A percentile compares a stretch with the other conserved stretches of the same genome.
Evolutionary conservation across 768 basidiomycete genomes (phyloP).

Genomic region (Leucosporidium yakuticum): DNA sequence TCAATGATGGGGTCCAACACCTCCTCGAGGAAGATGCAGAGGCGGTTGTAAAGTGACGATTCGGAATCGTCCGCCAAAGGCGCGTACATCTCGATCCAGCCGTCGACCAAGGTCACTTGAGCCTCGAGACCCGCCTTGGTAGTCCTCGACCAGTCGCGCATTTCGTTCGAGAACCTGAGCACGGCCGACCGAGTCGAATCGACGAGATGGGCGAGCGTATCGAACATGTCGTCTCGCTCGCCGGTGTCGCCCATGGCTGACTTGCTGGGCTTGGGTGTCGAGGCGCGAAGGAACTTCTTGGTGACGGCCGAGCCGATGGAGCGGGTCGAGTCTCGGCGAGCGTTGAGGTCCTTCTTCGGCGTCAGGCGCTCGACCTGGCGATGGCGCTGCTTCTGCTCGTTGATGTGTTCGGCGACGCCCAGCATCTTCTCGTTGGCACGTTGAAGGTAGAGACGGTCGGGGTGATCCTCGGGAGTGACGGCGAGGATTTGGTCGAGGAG

Average conservation of each 20-base stretch:
- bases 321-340: constrained; percentile 20
- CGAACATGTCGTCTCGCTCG: constrained; percentile 26
- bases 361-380: constrained; percentile 34
- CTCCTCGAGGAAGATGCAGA: constrained; percentile 31
- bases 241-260: constrained; percentile 14
- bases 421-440: constrained; percentile 35
- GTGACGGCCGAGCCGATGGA: constrained; percentile 18
- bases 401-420: constrained; percentile 38
- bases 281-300: constrained; percentile 31
- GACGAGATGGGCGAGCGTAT: constrained; percentile 30
- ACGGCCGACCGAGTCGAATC: constrained; percentile 19
- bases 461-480: constrained; percentile 33
- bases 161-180: constrained; percentile 30
- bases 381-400: constrained; percentile 37
- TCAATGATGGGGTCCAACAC: constrained; percentile 32
- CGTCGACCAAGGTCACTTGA: constrained; percentile 30
- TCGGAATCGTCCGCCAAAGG: constrained; percentile 22
- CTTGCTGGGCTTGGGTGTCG: constrained; percentile 22
- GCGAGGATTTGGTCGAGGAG: constrained; percentile 57
- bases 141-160: constrained; percentile 33
- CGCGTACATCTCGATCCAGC: constrained; percentile 36
- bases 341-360: constrained; percentile 15
- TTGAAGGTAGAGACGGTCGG: constrained; percentile 30
- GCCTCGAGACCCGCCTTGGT: constrained; percentile 28
- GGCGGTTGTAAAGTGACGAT: constrained; percentile 19